These are phyloP conservation scores for Boletus reticulatus DNA, from an alignment of 768 basidiomycete genomes.

Conservation along the genomic window DNA sequence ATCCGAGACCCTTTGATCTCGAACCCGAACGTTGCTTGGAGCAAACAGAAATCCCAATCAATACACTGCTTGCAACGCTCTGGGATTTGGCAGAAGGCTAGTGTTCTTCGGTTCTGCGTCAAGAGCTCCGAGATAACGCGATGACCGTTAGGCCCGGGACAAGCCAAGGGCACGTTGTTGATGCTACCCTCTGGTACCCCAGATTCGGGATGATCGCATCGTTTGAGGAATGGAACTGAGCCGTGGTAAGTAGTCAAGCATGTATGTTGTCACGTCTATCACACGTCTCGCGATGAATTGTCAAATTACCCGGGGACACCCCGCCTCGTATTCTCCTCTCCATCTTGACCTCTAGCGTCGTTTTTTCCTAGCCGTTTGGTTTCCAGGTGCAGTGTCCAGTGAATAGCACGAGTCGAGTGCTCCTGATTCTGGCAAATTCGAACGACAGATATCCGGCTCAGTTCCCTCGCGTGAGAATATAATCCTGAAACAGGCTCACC, in stretches of 20 bases:
- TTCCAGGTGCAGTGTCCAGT: neutral
- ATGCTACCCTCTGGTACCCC: slow-evolving; percentile 28
- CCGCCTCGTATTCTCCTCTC: neutral
- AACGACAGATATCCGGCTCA: too few relatives aligned
- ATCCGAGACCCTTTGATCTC: slow-evolving; percentile 33
- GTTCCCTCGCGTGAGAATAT: neutral
- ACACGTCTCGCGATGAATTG: neutral
- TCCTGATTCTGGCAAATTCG: too few relatives aligned
- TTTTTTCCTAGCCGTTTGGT: neutral
- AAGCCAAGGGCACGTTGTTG: slow-evolving; percentile 25
- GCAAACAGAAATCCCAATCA: slow-evolving; percentile 18
- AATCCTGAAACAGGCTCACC: too few relatives aligned
- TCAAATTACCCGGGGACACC: slow-evolving; percentile 1
- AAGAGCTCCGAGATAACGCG: neutral
- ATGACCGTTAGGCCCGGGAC: slow-evolving; percentile 12
- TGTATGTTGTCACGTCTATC: neutral
- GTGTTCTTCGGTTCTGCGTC: neutral
- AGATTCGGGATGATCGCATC: slow-evolving; percentile 27
- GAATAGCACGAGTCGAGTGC: too few relatives aligned
- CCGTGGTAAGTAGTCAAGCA: slow-evolving; percentile 11
- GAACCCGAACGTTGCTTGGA: slow-evolving; percentile 31
- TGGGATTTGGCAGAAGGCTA: slow-evolving; percentile 29
- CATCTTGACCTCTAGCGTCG: neutral
- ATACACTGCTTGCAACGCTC: slow-evolving; percentile 19
- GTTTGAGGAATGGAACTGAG: slow-evolving; percentile 26